phyloP scores from a whole-genome alignment of 352 stramenopile species.

The Phytophthora colocasiae region DNA sequence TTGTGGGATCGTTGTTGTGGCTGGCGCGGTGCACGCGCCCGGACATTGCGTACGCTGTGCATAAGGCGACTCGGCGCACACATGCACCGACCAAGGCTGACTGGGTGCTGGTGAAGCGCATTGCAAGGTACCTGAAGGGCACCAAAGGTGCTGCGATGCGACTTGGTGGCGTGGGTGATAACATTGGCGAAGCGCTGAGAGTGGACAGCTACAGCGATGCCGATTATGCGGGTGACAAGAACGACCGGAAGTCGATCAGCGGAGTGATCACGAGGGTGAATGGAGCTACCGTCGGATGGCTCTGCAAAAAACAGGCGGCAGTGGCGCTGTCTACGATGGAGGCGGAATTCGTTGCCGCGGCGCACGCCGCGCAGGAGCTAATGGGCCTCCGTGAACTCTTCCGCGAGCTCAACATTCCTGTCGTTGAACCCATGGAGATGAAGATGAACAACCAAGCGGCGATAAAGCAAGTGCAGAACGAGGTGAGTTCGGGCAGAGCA shows the following conservation, averaged over 20 bases:
- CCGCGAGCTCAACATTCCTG: background rate
- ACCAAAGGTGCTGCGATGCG: too few relatives aligned
- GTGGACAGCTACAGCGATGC: too few relatives aligned
- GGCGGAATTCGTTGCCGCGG: slow-evolving; percentile 27
- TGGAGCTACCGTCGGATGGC: slow-evolving; percentile 20
- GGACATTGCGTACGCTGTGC: too few relatives aligned
- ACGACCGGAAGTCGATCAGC: slow-evolving; percentile 28
- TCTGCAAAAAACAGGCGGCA: slow-evolving; percentile 33
- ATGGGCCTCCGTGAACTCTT: slow-evolving; percentile 3
- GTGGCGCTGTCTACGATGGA: slow-evolving; percentile 34
- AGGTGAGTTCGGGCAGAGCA: slow-evolving; percentile 11
- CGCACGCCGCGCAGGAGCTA: slow-evolving; percentile 14
- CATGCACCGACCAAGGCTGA: too few relatives aligned
- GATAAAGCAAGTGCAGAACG: slow-evolving; percentile 16
- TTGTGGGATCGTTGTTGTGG: too few relatives aligned
- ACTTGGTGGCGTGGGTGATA: too few relatives aligned
- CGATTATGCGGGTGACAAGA: too few relatives aligned
- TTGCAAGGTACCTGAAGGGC: too few relatives aligned
- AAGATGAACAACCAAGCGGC: slow-evolving; percentile 24
- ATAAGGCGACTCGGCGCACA: too few relatives aligned
- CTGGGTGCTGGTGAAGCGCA: too few relatives aligned
- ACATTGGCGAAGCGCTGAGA: too few relatives aligned
- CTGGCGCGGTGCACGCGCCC: too few relatives aligned
- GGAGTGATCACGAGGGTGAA: slow-evolving; percentile 16
- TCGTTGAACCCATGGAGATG: background rate